A percentile compares a stretch with the other conserved stretches of the same genome.
Evolutionary conservation across 2,329 filamentous ascomycete genomes (phyloP).

Genomic region (Fusarium praegraminearum): DNA sequence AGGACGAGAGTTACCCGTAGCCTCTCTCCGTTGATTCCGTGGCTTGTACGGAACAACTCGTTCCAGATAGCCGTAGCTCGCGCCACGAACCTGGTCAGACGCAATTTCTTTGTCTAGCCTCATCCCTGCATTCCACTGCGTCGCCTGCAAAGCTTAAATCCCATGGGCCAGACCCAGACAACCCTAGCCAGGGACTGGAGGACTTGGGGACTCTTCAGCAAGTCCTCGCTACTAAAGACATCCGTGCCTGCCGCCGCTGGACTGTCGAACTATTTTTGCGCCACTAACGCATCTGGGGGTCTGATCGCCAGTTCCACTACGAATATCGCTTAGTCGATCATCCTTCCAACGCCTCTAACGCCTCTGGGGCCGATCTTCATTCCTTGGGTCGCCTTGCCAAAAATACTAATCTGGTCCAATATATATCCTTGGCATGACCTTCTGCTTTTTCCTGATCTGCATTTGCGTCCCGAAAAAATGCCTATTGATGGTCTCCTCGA

Average conservation of each 20-base stretch:
- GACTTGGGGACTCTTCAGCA: too few relatives aligned
- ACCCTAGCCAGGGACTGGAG: neutral
- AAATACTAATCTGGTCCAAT: neutral
- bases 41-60: neutral
- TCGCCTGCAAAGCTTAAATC: neutral
- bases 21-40: neutral
- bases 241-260: neutral
- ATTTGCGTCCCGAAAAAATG: conserved; percentile 11
- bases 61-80: neutral
- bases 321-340: neutral
- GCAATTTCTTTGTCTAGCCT: neutral
- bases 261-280: neutral
- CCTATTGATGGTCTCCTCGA: conserved; percentile 16
- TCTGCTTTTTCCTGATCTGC: neutral
- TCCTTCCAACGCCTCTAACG: neutral
- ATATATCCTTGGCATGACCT: neutral
- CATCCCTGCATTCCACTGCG: neutral
- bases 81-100: neutral
- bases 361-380: conserved; percentile 4
- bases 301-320: neutral
- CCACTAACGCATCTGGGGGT: conserved; percentile 14
- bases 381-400: neutral
- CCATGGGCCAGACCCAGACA: neutral
- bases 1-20: neutral
- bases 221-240: neutral